Base-by-base conservation (phyloP, 805 yeast genomes). In the Geotrichum ghanense region DNA sequence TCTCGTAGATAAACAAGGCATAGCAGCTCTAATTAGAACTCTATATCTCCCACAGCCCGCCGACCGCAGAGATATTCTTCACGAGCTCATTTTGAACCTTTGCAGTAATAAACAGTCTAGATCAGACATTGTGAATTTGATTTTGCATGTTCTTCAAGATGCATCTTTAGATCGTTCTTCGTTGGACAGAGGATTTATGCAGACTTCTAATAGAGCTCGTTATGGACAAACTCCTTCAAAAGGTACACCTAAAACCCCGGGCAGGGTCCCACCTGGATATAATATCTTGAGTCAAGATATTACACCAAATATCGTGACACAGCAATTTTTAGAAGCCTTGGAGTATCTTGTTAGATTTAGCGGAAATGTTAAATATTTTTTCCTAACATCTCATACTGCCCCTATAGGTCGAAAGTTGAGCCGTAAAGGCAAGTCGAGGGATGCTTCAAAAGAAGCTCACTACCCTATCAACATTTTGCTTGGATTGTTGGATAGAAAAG, bases 91-190 rank as follows among this genome's bases (percentile, higher is more conserved):
- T 47, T 76, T 75, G 20, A 77, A 74, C 50, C 58, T 88, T 43
- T 83, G 94, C 56, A 73, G 75, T 51, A 86, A 80, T 62, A 83
- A 83, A 60, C 94, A 83, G 52, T 83, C 84, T 3, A 67, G 96
- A 46, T 66, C 76, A 7, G 96, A 89, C 52, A 73, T 86, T 14
- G 69, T 88, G 59, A 78, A 82, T 40, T 65, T 82, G 48, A 58
- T 88, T 39, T 61, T 88, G 37, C 76, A 80, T 16, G 72, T 88
- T 41, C 65, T 89, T 27, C 81, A 80, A 48, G 95, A 88, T 50
- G 94, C 92, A n/a, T 66, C 81, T 3, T 56, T 59, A 1, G 81
- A 76, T 53, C 81, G 77, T 46, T 70, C 68, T 16, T 62, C 85
- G 0, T 63, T 85, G 41, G 88, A 82, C 53, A 73, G 68, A 51